Percentiles rank a stretch among this genome's conserved stretches.
Conservation (phyloP, 2,329 filamentous ascomycete species). For the Cytospora schulzeri region DNA sequence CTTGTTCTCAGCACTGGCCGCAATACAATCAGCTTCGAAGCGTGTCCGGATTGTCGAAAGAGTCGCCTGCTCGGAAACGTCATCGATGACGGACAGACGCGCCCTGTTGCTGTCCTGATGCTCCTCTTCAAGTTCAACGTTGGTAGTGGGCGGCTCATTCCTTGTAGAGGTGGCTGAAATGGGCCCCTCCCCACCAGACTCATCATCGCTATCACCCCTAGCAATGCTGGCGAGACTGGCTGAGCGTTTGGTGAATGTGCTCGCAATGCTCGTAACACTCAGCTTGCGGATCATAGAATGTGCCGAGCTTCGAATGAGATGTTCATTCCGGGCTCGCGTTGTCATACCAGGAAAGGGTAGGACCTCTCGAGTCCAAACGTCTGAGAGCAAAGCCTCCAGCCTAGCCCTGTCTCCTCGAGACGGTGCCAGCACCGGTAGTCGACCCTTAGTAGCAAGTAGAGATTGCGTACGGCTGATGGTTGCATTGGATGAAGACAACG, state of each 20-base stretch:
- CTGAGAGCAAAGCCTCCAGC: constrained; percentile 71
- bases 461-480: constrained; percentile 79
- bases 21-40: not conserved
- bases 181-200: constrained; percentile 27
- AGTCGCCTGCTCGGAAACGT: constrained; percentile 20
- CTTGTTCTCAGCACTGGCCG: not conserved
- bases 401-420: constrained; percentile 74
- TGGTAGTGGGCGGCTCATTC: not conserved
- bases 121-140: not conserved
- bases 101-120: not conserved
- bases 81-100: constrained; percentile 19
- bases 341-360: constrained; percentile 85
- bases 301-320: constrained; percentile 75
- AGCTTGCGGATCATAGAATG: constrained; percentile 87
- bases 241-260: constrained; percentile 73
- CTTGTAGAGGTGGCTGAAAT: not conserved
- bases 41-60: constrained; percentile 10
- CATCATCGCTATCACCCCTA: constrained; percentile 36
- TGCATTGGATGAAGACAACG: constrained; percentile 46
- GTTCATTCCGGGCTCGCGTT: constrained; percentile 64
- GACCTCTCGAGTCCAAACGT: constrained; percentile 82
- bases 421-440: constrained; percentile 72
- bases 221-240: constrained; percentile 52
- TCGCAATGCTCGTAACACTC: constrained; percentile 78
- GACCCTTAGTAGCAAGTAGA: constrained; percentile 66